Evolutionary conservation across 2,329 filamentous ascomycete species (phyloP), one percentile per base, ranked within the genome.

Genomic region (Aaosphaeria arxii): DNA sequence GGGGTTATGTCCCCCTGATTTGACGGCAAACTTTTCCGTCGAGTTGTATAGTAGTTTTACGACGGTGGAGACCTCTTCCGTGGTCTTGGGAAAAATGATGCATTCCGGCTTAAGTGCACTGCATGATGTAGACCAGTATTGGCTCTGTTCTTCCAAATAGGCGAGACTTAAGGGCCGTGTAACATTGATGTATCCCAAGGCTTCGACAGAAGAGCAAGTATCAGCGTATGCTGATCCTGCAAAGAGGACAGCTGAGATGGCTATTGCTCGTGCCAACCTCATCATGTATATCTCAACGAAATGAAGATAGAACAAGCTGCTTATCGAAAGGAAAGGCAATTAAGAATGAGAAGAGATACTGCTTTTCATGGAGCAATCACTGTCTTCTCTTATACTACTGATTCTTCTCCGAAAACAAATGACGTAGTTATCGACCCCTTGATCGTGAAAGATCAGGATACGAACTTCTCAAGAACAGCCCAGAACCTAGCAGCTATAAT

Each of bases 21-120:
- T 75, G 66, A 83, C 73, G 13, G 82, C 83, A 42, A 85, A 80
- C 42, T 73, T 73, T 32, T 73, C 63, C 6, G 70, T 72, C 1
- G 50, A 61, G 41, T 58, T 58, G 24, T 52, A 48, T 9, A 84
- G 71, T 30, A 77, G 69, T 29, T 71, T 72, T 42, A 85, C 71
- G n/a, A 81, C 73, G 7, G 72, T 70, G 0, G 79, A 72, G 35
- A 84, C 78, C 56, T 84, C 78, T 11, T 74, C 64, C 1, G 74
- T 69, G 32, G 71, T 78, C 17, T 56, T 62, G 3, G 63, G 62
- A 30, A 63, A 62, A 48, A 67, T 56, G 43, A 68, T 66, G 43
- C 65, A 68, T 2, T 57, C 59, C 0, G 64, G 62, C 11, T 58
- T 47, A n/a, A 66, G 56, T 28, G 62, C 62, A 17, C 55, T 56